phyloP scores from a whole-genome alignment of 2,329 filamentous ascomycete species.

The Cercospora brassicicola region DNA sequence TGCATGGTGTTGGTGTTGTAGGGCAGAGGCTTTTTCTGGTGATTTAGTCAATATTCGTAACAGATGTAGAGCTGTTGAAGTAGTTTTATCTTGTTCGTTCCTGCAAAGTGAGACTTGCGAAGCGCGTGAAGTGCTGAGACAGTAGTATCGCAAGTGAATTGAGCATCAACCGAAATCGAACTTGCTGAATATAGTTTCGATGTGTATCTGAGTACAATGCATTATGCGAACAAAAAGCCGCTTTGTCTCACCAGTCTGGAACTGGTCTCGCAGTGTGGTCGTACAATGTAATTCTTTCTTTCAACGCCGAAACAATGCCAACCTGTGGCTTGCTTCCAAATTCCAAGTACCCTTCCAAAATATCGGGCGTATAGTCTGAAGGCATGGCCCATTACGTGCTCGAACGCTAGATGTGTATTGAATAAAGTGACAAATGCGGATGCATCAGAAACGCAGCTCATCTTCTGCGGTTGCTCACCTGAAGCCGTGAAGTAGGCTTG shows the following conservation, averaged over 20 bases:
- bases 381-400: constrained; percentile 4
- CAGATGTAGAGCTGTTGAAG: neutral
- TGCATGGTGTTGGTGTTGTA: neutral
- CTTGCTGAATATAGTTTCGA: constrained; percentile 10
- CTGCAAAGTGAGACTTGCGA: neutral
- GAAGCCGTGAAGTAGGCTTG: constrained; percentile 19
- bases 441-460: neutral
- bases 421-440: neutral
- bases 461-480: constrained; percentile 10
- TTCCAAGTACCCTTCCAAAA: neutral
- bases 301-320: constrained; percentile 14
- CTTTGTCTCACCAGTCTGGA: constrained; percentile 18
- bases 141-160: constrained; percentile 2
- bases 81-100: neutral
- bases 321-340: neutral
- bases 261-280: constrained; percentile 8
- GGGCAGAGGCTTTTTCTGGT: neutral
- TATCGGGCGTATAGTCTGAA: neutral
- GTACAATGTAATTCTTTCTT: constrained; percentile 8
- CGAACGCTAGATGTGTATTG: constrained; percentile 19
- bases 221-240: constrained; percentile 19
- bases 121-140: constrained; percentile 2
- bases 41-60: neutral
- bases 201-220: constrained; percentile 22
- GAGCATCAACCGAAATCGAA: neutral